phyloP scores from a whole-genome alignment of 139 green algal genomes.

The Chlamydomonas sphaeroides region DNA sequence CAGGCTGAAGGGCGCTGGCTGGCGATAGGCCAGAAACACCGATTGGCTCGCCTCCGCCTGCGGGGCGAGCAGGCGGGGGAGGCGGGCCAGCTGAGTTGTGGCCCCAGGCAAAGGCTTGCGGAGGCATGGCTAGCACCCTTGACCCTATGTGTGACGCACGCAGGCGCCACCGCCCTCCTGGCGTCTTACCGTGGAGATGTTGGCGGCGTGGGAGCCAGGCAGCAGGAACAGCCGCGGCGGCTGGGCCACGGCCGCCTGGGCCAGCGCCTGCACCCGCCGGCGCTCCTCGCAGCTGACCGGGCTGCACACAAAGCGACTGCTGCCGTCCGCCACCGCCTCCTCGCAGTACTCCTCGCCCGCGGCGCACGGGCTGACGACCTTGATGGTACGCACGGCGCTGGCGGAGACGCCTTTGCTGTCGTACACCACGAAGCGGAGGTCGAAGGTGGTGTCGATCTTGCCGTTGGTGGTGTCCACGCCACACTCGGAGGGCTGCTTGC shows the following conservation, averaged over 20 bases:
- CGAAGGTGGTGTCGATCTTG: not conserved
- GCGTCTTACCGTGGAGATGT: not conserved
- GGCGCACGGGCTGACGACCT: not conserved
- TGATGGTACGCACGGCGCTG: not conserved
- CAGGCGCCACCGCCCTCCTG: not conserved
- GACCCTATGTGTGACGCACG: too few relatives aligned
- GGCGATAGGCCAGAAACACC: not conserved
- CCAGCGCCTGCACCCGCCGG: not conserved
- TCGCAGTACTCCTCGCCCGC: not conserved
- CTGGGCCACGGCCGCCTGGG: too few relatives aligned
- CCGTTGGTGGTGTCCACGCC: not conserved
- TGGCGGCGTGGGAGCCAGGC: not conserved
- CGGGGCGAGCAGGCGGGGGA: not conserved
- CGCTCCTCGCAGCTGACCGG: not conserved
- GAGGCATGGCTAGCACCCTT: not conserved
- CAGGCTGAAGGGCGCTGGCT: slow-evolving; percentile 5
- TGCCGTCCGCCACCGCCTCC: not conserved
- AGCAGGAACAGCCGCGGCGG: slow-evolving; percentile 9
- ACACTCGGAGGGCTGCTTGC: slow-evolving; percentile 23
- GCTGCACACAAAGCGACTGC: not conserved
- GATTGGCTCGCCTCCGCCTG: slow-evolving; percentile 13
- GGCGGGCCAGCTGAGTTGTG: not conserved
- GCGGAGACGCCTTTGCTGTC: slow-evolving; percentile 2
- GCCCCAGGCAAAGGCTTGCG: too few relatives aligned
- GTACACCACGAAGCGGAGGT: not conserved